Base-by-base conservation (phyloP, 2,329 filamentous ascomycete species). In the Daldinia eschscholtzii region DNA sequence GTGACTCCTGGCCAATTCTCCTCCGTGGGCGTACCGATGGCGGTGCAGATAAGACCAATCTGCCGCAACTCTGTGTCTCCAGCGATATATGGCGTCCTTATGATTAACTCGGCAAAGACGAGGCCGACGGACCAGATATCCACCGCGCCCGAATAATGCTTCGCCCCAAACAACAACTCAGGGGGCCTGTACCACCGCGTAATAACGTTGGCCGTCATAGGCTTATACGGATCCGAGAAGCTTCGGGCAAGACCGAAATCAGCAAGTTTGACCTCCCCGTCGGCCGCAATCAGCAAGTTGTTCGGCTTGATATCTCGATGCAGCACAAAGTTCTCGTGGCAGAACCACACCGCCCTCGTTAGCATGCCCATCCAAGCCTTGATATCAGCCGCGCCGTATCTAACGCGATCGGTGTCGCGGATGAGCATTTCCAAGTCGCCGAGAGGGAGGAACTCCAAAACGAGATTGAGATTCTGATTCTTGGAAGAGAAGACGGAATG, bases 351-450 rank as follows among this genome's bases (percentile, higher is more conserved):
- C 28, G 92, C 96, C 46, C 95, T 90, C 30, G 88, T 88, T n/a
- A 98, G 87, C 96, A 98, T 98, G 71, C 92, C 93, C 91, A 98
- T 97, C 96, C 96, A 99, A 15, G 94, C 92, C 80, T 99, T 99
- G 80, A 98, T 94, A 80, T 99, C 96, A 18, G 93, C 92, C 10
- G 89, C 88, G 69, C 92, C 92, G 80, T 98, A 98, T 61, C 90
- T 89, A 53, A 98, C 91, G 61, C 84, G 84, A 52, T 91, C 87
- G 33, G 88, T 89, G 81, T 98, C 94, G 79, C 93, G 93, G 79
- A 97, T 97, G 66, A 99, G 88, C 87, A 94, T 93, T 81, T 98
- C 93, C 30, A 99, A 87, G 81, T 99, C 96, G 72, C 96, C 95
- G n/a, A 93, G 88, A 0, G 95, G 94, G 3, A 98, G 87, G 80